Percentiles rank a stretch among this genome's conserved stretches.
phyloP scores from a whole-genome alignment of 176 grass and related monocot genomes.

The Triticum timopheevii region DNA sequence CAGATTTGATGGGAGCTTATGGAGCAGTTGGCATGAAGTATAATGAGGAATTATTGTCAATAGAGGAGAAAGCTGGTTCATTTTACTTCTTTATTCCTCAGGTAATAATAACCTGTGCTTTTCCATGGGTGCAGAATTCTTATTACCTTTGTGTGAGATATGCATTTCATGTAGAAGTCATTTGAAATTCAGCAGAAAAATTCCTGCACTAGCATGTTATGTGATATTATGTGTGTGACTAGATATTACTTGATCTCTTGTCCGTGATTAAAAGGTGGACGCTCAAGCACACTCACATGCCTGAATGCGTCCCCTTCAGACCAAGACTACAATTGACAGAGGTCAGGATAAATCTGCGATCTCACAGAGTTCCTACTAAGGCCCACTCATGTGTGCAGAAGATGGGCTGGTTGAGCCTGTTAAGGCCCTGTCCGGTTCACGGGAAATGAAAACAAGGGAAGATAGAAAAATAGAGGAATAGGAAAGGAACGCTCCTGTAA shows the following conservation, averaged over 20 bases:
- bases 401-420: not conserved
- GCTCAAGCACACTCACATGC: not conserved
- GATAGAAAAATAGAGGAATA: too few species aligned
- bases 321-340: not conserved
- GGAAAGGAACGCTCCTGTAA: too few species aligned
- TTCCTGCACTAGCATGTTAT: slow-evolving; percentile 1
- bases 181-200: slow-evolving; percentile 8
- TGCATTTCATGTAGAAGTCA: slow-evolving; percentile 5
- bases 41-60: slow-evolving; percentile 23
- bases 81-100: slow-evolving; percentile 92
- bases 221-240: not conserved
- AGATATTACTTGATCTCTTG: slow-evolving; percentile 15
- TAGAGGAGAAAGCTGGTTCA: slow-evolving; percentile 51
- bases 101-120: slow-evolving; percentile 58
- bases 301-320: not conserved
- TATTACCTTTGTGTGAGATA: slow-evolving; percentile 12
- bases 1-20: slow-evolving; percentile 68
- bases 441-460: too few species aligned
- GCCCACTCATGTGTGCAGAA: not conserved
- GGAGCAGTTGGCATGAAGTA: slow-evolving; percentile 65
- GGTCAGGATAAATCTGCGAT: not conserved
- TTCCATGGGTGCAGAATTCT: slow-evolving; percentile 15
- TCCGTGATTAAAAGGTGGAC: not conserved
- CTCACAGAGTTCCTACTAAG: not conserved
- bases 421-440: too few species aligned